Evolutionary conservation across 108 stramenopile species (phyloP).

Genomic region (Cyclotella cryptica): DNA sequence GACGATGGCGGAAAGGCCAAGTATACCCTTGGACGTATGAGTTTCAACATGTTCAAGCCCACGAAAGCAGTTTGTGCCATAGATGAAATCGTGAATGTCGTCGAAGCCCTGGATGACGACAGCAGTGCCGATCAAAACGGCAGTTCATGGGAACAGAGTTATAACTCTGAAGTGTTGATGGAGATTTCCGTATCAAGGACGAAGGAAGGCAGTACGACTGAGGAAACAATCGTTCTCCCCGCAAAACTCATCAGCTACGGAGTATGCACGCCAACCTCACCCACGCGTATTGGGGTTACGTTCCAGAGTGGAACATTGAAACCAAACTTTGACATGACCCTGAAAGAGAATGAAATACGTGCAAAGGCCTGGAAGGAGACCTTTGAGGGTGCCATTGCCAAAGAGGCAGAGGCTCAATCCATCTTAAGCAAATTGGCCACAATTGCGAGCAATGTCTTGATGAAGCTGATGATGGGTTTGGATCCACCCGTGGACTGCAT

Average conservation of each 20-base stretch:
- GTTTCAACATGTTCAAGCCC: conserved; percentile 66
- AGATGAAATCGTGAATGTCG: conserved; percentile 44
- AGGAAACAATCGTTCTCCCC: conserved; percentile 17
- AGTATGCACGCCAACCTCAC: conserved; percentile 31
- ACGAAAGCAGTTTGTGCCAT: conserved; percentile 53
- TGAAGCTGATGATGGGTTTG: conserved; percentile 60
- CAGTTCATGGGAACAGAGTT: conserved; percentile 22
- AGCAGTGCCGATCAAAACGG: background rate
- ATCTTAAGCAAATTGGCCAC: conserved; percentile 19
- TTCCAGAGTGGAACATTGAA: conserved; percentile 52
- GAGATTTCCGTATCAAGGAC: conserved; percentile 43
- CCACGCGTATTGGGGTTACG: conserved; percentile 41
- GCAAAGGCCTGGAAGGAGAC: conserved; percentile 46
- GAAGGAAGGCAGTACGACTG: conserved; percentile 18
- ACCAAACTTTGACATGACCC: conserved; percentile 21
- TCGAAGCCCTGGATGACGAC: conserved; percentile 9
- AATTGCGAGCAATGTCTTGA: conserved; percentile 33
- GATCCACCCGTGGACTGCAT: conserved; percentile 38
- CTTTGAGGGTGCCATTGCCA: conserved; percentile 43
- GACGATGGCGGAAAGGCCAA: conserved; percentile 29
- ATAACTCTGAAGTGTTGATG: conserved; percentile 39
- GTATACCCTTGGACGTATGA: conserved; percentile 64
- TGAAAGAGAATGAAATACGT: conserved; percentile 23
- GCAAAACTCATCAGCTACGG: conserved; percentile 49
- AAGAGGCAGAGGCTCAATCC: conserved; percentile 42